phyloP scores from a whole-genome alignment of 345 rosid genomes.

The Eucalyptus tenuipes region DNA sequence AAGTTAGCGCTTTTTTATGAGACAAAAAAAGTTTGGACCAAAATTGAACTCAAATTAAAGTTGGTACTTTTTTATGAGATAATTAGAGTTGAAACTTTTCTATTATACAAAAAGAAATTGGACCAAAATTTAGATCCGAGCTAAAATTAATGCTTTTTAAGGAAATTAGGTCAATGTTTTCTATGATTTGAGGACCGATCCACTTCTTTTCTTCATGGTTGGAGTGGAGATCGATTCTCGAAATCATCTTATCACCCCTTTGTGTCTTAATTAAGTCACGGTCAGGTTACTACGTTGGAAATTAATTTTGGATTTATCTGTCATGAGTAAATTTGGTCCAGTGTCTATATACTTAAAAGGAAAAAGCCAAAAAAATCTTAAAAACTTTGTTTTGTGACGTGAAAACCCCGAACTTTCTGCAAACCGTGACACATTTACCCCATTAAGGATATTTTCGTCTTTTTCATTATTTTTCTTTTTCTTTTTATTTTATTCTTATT shows the following conservation, averaged over 20 bases:
- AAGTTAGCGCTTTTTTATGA: background rate
- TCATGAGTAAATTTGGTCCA: background rate
- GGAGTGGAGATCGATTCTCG: background rate
- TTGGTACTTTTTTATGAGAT: background rate
- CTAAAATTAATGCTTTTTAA: background rate
- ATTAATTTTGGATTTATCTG: background rate
- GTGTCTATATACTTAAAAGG: background rate
- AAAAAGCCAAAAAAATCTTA: too few relatives aligned
- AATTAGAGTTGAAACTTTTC: background rate
- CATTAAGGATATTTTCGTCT: too few relatives aligned
- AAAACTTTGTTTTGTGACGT: too few relatives aligned
- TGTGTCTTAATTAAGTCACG: background rate
- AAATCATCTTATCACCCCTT: background rate
- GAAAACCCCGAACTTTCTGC: too few relatives aligned
- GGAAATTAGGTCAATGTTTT: background rate
- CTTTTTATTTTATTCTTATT: too few relatives aligned
- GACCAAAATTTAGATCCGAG: background rate
- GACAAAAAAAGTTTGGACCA: background rate
- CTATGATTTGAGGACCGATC: background rate
- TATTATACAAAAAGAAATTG: background rate
- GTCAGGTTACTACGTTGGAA: background rate
- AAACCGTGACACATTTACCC: too few relatives aligned
- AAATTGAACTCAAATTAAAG: background rate
- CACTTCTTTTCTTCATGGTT: background rate
- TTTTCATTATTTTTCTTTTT: too few relatives aligned